Percentiles rank a stretch among this genome's conserved stretches.
Evolutionary conservation across 257 asterid species (phyloP).

Genomic region (Solanum infundibuliforme): DNA sequence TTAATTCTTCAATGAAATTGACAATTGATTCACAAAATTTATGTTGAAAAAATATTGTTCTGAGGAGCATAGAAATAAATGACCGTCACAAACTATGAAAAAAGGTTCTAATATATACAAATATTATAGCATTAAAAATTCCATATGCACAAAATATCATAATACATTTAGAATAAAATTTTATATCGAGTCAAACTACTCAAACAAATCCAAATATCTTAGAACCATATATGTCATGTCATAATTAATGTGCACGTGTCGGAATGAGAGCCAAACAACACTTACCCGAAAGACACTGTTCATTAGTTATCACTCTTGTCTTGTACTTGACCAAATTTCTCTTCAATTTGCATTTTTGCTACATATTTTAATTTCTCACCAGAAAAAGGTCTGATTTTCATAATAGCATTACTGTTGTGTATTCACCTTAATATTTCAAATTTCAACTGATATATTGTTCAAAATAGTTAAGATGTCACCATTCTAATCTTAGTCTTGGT

Average conservation of each 20-base stretch:
- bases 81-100: not conserved
- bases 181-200: not conserved
- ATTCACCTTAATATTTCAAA: not conserved
- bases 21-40: not conserved
- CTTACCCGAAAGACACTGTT: not conserved
- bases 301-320: not conserved
- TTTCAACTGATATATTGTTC: not conserved
- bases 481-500: not conserved
- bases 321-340: not conserved
- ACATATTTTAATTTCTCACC: not conserved
- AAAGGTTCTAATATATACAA: too few species aligned
- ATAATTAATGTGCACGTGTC: not conserved
- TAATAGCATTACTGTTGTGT: not conserved
- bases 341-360: not conserved
- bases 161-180: not conserved
- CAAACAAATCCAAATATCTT: not conserved
- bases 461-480: not conserved
- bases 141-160: not conserved
- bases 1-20: too few species aligned
- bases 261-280: conserved; percentile 1
- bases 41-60: not conserved
- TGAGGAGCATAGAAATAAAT: not conserved
- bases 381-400: not conserved
- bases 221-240: not conserved
- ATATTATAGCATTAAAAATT: too few species aligned